Conservation (phyloP, 1,284 basidiomycete species). For the Cerrena zonata region DNA sequence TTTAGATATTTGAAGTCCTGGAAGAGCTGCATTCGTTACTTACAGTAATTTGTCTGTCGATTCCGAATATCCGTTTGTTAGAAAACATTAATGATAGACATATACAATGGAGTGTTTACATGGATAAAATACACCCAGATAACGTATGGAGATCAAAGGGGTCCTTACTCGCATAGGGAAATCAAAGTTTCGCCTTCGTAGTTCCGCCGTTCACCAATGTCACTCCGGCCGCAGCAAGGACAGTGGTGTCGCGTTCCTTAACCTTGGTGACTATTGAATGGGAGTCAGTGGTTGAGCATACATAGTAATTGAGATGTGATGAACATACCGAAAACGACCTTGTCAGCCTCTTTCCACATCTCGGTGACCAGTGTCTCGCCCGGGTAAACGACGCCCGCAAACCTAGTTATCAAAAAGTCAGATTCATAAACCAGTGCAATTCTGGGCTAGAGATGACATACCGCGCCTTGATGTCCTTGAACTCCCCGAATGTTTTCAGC, state of each 20-base stretch:
- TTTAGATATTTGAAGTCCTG: too few species aligned
- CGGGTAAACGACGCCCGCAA: slow-evolving; percentile 87
- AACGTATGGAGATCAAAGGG: neutral
- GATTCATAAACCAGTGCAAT: neutral
- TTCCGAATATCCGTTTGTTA: too few species aligned
- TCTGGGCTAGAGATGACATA: slow-evolving; percentile 31
- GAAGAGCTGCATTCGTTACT: too few species aligned
- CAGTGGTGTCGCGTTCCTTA: slow-evolving; percentile 69
- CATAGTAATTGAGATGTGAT: neutral
- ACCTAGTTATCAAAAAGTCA: slow-evolving; percentile 37
- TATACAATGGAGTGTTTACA: neutral
- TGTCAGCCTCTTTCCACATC: slow-evolving; percentile 96
- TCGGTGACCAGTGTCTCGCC: slow-evolving; percentile 91
- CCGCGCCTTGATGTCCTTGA: slow-evolving; percentile 94
- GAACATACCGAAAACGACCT: slow-evolving; percentile 83
- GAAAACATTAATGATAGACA: too few species aligned
- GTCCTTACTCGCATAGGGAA: neutral
- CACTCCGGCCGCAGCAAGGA: slow-evolving; percentile 70
- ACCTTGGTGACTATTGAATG: slow-evolving; percentile 57
- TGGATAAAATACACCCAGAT: neutral
- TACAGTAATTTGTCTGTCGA: too few species aligned
- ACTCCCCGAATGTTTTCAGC: slow-evolving; percentile 79
- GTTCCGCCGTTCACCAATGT: slow-evolving; percentile 45
- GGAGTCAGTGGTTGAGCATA: slow-evolving; percentile 4
- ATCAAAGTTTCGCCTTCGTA: slow-evolving; percentile 58